A percentile compares a stretch with the other conserved stretches of the same genome.
Evolutionary conservation across 306 rosid species (phyloP).

Genomic region (Macrotyloma uniflorum): DNA sequence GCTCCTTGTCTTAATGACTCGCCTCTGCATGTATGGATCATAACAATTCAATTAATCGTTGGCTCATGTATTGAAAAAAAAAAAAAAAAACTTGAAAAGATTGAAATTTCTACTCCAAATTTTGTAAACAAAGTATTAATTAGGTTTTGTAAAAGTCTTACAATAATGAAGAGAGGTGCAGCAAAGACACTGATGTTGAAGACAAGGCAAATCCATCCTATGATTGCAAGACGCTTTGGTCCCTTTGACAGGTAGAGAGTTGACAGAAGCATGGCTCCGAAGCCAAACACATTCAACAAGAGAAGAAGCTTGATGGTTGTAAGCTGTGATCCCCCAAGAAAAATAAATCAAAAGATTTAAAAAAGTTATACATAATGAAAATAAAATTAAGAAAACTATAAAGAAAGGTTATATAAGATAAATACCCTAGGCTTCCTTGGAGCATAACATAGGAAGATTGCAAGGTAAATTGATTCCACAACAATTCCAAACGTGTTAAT

Average conservation of each 20-base stretch:
- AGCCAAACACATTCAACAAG: conserved; percentile 73
- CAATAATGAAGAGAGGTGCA: conserved; percentile 88
- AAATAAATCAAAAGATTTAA: neutral
- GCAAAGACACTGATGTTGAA: conserved; percentile 85
- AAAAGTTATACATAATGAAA: neutral
- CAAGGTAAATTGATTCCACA: conserved; percentile 64
- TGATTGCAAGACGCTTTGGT: conserved; percentile 56
- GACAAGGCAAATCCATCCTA: conserved; percentile 88
- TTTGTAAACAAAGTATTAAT: neutral
- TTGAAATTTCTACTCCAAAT: neutral
- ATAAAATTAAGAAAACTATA: neutral
- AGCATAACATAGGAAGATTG: conserved; percentile 66
- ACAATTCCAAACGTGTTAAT: conserved; percentile 83
- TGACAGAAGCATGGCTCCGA: conserved; percentile 70
- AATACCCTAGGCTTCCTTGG: conserved; percentile 71
- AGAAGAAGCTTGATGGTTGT: conserved; percentile 60
- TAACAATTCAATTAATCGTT: neutral
- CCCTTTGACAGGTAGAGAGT: conserved; percentile 66
- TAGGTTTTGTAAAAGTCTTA: conserved; percentile 38
- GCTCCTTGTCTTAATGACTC: conserved; percentile 73
- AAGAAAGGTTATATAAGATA: neutral
- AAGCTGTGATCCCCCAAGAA: conserved; percentile 42
- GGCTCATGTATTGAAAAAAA: neutral
- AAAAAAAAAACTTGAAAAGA: neutral
- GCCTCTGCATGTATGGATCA: conserved; percentile 52